These are phyloP conservation scores for Coemansia sp. DNA, from an alignment of 192 early-diverging fungal species.

Conservation along the genomic window DNA sequence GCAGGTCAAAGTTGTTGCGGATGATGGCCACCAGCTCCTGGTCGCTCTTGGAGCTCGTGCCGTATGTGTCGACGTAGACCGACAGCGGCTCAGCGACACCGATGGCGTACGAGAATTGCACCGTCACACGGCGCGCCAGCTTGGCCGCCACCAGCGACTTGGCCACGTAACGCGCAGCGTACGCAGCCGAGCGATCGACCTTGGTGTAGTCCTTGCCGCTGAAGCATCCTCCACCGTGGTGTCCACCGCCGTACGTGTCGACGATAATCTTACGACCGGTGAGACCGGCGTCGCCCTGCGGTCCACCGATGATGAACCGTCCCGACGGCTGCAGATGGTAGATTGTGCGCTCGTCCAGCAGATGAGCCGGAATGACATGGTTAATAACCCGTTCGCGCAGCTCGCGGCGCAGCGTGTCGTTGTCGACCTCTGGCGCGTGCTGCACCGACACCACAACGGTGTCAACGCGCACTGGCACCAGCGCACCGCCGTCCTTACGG, in stretches of 20 bases:
- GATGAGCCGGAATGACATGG: constrained; percentile 87
- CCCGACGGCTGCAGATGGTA: constrained; percentile 99
- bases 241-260: constrained; percentile 86
- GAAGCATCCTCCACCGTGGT: constrained; percentile 98
- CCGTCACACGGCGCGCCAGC: constrained; percentile 87
- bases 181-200: constrained; percentile 98
- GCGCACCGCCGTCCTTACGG: constrained; percentile 91
- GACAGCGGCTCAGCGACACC: constrained; percentile 97
- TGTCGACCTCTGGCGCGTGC: constrained; percentile 86
- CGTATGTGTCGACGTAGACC: constrained; percentile 94
- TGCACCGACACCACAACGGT: constrained; percentile 97
- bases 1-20: constrained; percentile 98
- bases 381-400: constrained; percentile 93
- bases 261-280: constrained; percentile 97
- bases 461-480: constrained; percentile 93
- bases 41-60: constrained; percentile 88
- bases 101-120: constrained; percentile 98
- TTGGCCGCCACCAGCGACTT: constrained; percentile 94
- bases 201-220: constrained; percentile 99
- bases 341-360: constrained; percentile 82
- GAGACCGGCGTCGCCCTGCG: constrained; percentile 99
- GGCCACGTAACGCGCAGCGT: constrained; percentile 97
- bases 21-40: constrained; percentile 90
- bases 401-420: constrained; percentile 80
- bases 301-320: constrained; percentile 98